A percentile compares a stretch with the other conserved stretches of the same genome.
These are phyloP conservation scores for Lentinula aciculospora DNA, from an alignment of 768 basidiomycete genomes.

Conservation along the genomic window DNA sequence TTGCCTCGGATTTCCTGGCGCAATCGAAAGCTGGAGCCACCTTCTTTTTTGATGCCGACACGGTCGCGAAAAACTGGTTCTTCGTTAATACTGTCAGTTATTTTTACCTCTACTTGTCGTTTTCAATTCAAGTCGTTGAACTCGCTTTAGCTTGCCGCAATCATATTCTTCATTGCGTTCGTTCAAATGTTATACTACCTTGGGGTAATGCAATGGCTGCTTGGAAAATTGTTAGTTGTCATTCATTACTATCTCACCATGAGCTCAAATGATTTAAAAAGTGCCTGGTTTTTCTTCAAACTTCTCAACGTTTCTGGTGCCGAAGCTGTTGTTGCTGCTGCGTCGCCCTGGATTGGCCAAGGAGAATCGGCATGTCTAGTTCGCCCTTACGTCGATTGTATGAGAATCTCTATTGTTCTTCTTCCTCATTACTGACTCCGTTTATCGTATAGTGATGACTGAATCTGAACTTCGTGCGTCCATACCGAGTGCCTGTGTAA, in stretches of 20 bases:
- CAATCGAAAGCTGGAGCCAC: slow-evolving; percentile 63
- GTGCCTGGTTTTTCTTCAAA: slow-evolving; percentile 93
- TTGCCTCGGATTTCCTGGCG: slow-evolving; percentile 75
- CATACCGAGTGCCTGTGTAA: background rate
- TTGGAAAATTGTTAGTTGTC: slow-evolving; percentile 65
- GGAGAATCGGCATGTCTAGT: slow-evolving; percentile 29
- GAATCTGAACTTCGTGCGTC: slow-evolving; percentile 11
- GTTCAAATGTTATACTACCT: slow-evolving; percentile 89
- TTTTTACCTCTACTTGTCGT: background rate
- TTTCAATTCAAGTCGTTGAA: slow-evolving; percentile 3
- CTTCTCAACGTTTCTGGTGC: slow-evolving; percentile 90
- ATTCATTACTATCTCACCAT: background rate
- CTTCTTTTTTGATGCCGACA: slow-evolving; percentile 78
- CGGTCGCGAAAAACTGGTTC: slow-evolving; percentile 71
- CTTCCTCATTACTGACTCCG: background rate
- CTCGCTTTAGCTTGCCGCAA: slow-evolving; percentile 49
- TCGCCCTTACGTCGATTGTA: slow-evolving; percentile 11
- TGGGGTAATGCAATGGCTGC: slow-evolving; percentile 92
- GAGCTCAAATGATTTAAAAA: slow-evolving; percentile 17
- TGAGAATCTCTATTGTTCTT: background rate
- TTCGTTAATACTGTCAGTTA: slow-evolving; percentile 68
- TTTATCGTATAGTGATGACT: slow-evolving; percentile 1
- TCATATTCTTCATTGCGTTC: slow-evolving; percentile 94
- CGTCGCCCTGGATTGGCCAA: slow-evolving; percentile 92
- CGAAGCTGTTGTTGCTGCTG: slow-evolving; percentile 88